These are phyloP conservation scores for Cinchona pubescens DNA, from an alignment of 257 asterid species.

Conservation along the genomic window DNA sequence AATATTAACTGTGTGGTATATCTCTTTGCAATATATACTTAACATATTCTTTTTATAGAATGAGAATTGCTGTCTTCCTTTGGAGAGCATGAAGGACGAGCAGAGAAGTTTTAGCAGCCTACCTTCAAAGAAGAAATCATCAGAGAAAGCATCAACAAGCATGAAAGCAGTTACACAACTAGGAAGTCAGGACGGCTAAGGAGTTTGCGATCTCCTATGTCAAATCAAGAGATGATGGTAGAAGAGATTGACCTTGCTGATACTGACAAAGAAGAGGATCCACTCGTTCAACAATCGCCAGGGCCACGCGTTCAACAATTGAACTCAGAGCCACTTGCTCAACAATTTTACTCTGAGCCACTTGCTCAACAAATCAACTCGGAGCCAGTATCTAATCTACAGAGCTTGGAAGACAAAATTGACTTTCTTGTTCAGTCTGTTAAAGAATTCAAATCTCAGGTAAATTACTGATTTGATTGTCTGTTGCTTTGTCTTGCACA, in stretches of 20 bases:
- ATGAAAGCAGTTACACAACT: background rate
- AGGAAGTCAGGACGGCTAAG: slow-evolving; percentile 42
- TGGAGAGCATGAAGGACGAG: background rate
- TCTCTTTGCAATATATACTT: background rate
- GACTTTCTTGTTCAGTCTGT: slow-evolving; percentile 33
- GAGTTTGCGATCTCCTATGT: background rate
- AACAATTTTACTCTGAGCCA: slow-evolving; percentile 2
- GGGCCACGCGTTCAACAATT: slow-evolving; percentile 7
- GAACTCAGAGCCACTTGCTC: background rate
- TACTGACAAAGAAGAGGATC: slow-evolving; percentile 25
- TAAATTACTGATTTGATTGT: background rate
- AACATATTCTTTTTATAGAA: background rate
- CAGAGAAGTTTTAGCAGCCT: background rate
- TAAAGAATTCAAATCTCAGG: slow-evolving; percentile 33
- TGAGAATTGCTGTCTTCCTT: background rate
- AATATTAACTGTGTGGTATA: background rate
- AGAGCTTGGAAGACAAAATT: slow-evolving; percentile 32
- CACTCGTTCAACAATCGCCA: slow-evolving; percentile 2
- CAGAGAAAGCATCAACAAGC: background rate
- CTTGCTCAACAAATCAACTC: background rate
- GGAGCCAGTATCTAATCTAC: background rate
- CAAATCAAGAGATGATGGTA: background rate
- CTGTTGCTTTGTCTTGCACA: background rate
- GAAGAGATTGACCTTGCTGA: slow-evolving; percentile 22
- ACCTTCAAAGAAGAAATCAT: background rate